Percentiles rank a stretch among this genome's conserved stretches.
Evolutionary conservation across 2,329 filamentous ascomycete species (phyloP).

Genomic region (Colletotrichum kahawae): DNA sequence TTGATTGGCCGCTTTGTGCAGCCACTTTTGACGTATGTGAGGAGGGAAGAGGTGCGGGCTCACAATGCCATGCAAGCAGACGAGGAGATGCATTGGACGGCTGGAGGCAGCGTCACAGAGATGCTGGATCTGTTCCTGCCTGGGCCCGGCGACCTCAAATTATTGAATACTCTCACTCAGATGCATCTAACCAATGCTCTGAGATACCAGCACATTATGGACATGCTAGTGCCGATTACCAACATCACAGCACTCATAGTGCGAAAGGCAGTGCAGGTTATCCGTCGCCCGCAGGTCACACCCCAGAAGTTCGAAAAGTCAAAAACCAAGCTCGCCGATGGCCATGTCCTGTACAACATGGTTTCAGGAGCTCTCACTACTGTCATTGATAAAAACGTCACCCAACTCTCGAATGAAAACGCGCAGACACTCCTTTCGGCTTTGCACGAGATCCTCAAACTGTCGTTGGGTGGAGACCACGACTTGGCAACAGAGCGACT

Average conservation of each 20-base stretch:
- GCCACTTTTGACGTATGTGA: conserved; percentile 40
- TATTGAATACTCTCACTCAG: conserved; percentile 48
- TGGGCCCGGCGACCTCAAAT: conserved; percentile 46
- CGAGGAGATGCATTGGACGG: conserved; percentile 32
- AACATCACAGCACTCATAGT: conserved; percentile 38
- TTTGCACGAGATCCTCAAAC: conserved; percentile 50
- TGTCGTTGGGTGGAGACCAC: conserved; percentile 42
- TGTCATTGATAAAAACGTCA: conserved; percentile 62
- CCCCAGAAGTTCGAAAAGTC: conserved; percentile 27
- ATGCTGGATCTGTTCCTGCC: conserved; percentile 48
- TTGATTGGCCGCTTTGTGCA: conserved; percentile 51
- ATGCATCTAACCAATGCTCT: conserved; percentile 45
- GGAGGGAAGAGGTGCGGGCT: conserved; percentile 26
- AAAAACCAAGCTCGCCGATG: conserved; percentile 40
- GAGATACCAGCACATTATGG: conserved; percentile 51
- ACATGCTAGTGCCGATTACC: conserved; percentile 44
- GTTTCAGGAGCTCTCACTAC: conserved; percentile 47
- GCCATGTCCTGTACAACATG: conserved; percentile 47
- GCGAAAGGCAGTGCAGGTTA: conserved; percentile 30
- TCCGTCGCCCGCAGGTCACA: conserved; percentile 2
- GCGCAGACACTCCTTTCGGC: conserved; percentile 41
- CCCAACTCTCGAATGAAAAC: conserved; percentile 52
- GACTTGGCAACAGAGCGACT: conserved; percentile 38
- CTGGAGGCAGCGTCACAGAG: conserved; percentile 28
- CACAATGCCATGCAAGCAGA: conserved; percentile 7